Base-by-base conservation (phyloP, 306 rosid species). In the Pyrus bretschneideri region DNA sequence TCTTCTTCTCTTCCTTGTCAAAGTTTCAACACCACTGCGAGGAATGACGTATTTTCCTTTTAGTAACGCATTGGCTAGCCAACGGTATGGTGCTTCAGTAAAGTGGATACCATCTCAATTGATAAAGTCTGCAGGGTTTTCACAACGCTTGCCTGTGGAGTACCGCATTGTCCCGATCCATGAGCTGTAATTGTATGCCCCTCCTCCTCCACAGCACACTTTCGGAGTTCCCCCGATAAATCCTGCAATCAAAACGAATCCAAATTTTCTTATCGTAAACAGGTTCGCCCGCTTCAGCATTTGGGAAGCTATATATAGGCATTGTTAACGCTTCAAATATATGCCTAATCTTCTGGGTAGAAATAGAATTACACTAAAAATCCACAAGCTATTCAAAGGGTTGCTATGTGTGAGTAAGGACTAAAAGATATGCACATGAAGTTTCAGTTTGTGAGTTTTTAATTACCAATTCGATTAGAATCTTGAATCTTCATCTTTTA, bases 161-260 rank as follows among this genome's bases (percentile, higher is more conserved):
- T 2, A 11, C 69, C 77, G 42, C 77, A 59, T 59, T 38, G 18
- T 11, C 58, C 77, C 6, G 68, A 73, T 42, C 6, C 58, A 73
- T 42, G 57, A 73, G 40, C 60, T 73, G 58, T 38, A 73, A 59
- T 59, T 73, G 77, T 59, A 73, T 42, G 68, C 38, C 12, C 77
- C 77, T 17, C 77, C 77, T 17, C 77, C 57, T 73, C 69, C 77
- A 42, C 69, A 73, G 18, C 77, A 59, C 18, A 58, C 40, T 59
- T 60, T 11, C 5, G 17, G 7, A 14, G 58, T 60, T 73, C 57
- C 42, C 25, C 58, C 58, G 12, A 23, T 38, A 73, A 72, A 59
- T 42, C 69, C 77, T 73, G 58, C 69, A 38, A 65, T 31, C 21
- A 63, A 11, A 11, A 33, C 38, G 69, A 31, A 31, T 18, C 44